These are phyloP conservation scores for Sclerotiophoma versabilis DNA, from an alignment of 2,329 filamentous ascomycete genomes.

Conservation along the genomic window DNA sequence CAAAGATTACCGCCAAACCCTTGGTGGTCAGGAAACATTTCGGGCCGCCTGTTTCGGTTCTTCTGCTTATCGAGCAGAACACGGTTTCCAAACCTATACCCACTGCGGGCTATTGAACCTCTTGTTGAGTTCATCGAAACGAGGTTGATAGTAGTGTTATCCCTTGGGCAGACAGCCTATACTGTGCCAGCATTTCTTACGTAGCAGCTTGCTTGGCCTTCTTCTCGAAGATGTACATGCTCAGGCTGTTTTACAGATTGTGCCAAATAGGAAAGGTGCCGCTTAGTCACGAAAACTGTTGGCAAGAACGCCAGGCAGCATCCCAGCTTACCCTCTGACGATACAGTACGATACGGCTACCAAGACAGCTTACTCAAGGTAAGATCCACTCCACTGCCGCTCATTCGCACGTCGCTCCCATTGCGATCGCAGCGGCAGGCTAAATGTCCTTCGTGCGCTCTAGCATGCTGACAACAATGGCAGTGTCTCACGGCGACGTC, in stretches of 20 bases:
- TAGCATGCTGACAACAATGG: constrained; percentile 23
- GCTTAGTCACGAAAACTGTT: constrained; percentile 8
- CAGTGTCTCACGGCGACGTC: constrained; percentile 8
- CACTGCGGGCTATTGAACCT: not conserved
- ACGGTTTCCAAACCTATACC: not conserved
- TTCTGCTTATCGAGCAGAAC: constrained; percentile 3
- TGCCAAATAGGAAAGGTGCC: not conserved
- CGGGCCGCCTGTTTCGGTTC: not conserved
- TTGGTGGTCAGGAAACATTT: constrained; percentile 3
- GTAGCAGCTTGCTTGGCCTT: not conserved
- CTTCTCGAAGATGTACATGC: not conserved
- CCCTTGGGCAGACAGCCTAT: not conserved
- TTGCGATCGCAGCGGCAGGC: not conserved
- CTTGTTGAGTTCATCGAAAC: not conserved
- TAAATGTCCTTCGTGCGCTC: not conserved
- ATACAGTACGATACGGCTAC: constrained; percentile 18
- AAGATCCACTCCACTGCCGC: constrained; percentile 8
- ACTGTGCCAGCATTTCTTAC: not conserved
- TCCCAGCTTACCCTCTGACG: not conserved
- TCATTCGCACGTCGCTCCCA: not conserved
- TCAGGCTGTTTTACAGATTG: not conserved
- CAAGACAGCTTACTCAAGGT: constrained; percentile 17
- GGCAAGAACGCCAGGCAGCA: not conserved
- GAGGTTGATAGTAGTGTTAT: not conserved
- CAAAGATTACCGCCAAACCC: constrained; percentile 4